phyloP scores from a whole-genome alignment of 1,284 basidiomycete species.

The Ustilago bromivora region DNA sequence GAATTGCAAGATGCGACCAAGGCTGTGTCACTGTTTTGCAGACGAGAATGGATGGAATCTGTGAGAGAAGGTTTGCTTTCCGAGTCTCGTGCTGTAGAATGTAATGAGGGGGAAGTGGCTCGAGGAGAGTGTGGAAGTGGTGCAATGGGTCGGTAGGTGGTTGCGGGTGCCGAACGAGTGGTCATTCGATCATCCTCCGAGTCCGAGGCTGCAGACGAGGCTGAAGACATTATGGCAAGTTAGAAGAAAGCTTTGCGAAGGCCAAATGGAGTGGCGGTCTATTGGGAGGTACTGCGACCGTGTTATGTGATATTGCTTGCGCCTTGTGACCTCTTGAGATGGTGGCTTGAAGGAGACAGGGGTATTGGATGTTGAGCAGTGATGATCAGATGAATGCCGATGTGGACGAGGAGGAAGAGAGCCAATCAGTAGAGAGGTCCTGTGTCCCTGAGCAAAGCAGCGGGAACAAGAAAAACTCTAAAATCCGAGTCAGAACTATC shows the following conservation, averaged over 20 bases:
- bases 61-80: background rate
- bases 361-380: background rate
- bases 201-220: conserved; percentile 42
- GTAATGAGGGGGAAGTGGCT: conserved; percentile 31
- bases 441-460: conserved; percentile 9
- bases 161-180: conserved; percentile 48
- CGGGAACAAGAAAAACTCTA: conserved; percentile 12
- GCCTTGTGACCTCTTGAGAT: background rate
- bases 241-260: background rate
- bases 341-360: background rate
- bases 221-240: conserved; percentile 32
- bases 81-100: conserved; percentile 18
- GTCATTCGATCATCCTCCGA: conserved; percentile 52
- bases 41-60: conserved; percentile 18
- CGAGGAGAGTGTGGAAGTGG: conserved; percentile 48
- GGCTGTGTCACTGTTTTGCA: conserved; percentile 16
- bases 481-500: conserved; percentile 8
- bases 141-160: conserved; percentile 54
- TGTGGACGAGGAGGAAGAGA: background rate
- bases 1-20: conserved; percentile 19
- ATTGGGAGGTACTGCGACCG: background rate
- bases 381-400: background rate
- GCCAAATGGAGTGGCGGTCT: background rate
- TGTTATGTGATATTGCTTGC: background rate
- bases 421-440: background rate